Percentiles rank a stretch among this genome's conserved stretches.
Evolutionary conservation across 2,329 filamentous ascomycete species (phyloP).

Genomic region (Ascochyta pisi): DNA sequence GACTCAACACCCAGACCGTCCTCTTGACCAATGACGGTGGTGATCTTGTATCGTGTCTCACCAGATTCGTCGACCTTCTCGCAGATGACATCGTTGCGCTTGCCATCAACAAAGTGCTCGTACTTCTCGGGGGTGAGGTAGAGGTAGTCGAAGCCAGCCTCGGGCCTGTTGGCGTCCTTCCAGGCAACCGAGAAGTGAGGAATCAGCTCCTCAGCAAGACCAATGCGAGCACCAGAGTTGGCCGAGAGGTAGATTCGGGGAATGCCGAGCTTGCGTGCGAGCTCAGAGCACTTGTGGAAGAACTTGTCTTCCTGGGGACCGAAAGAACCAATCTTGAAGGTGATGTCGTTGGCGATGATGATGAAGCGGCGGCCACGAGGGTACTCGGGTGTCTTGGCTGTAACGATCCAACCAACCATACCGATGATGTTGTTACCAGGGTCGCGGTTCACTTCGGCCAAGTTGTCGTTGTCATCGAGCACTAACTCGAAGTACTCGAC

Average conservation of each 20-base stretch:
- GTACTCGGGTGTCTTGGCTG: constrained; percentile 93
- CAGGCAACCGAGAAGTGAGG: constrained; percentile 97
- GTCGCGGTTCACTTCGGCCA: constrained; percentile 92
- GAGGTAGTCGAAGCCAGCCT: constrained; percentile 94
- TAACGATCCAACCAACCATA: constrained; percentile 99
- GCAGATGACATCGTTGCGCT: constrained; percentile 80
- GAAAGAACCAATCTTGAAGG: constrained; percentile 98
- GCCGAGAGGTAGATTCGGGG: constrained; percentile 97
- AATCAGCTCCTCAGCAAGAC: constrained; percentile 95
- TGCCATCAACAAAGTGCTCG: constrained; percentile 81
- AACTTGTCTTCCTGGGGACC: constrained; percentile 96
- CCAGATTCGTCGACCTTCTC: constrained; percentile 86
- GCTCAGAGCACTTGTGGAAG: constrained; percentile 98
- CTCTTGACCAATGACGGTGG: constrained; percentile 89
- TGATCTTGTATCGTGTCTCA: constrained; percentile 91
- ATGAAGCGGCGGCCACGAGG: constrained; percentile 90
- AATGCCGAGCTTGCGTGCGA: constrained; percentile 91
- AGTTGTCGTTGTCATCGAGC: constrained; percentile 88
- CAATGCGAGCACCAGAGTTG: constrained; percentile 97
- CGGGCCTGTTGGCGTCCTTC: constrained; percentile 83
- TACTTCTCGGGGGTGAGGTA: constrained; percentile 89
- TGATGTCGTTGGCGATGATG: constrained; percentile 98
- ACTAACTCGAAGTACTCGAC: constrained; percentile 94
- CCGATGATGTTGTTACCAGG: constrained; percentile 94
- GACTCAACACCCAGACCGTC: constrained; percentile 98